Evolutionary conservation across 2,329 filamentous ascomycete species (phyloP).

Genomic region (Pezicula radicicola): DNA sequence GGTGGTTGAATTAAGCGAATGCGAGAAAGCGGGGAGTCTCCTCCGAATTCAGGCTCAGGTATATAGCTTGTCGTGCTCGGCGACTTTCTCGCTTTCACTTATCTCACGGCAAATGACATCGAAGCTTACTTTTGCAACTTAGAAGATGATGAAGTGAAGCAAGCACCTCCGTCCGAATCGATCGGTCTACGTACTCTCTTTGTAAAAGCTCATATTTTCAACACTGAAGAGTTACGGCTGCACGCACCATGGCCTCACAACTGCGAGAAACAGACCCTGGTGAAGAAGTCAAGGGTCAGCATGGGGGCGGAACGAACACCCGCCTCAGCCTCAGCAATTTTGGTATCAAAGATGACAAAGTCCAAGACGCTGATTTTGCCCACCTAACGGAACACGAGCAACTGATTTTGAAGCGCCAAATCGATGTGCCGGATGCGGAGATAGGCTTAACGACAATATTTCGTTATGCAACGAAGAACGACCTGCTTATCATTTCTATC

Average conservation of each 20-base stretch:
- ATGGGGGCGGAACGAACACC: background rate
- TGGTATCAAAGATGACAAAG: background rate
- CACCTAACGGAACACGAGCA: conserved; percentile 62
- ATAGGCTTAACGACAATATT: conserved; percentile 60
- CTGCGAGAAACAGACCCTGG: background rate
- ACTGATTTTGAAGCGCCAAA: conserved; percentile 62
- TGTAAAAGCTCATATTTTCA: background rate
- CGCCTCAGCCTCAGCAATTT: too few species aligned
- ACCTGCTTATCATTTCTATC: conserved; percentile 44
- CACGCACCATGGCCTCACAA: background rate
- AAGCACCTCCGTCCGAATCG: background rate
- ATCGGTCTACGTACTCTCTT: background rate
- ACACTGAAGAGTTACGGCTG: background rate
- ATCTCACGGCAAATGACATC: background rate
- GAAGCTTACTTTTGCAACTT: background rate
- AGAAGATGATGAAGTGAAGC: background rate
- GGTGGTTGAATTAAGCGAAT: background rate
- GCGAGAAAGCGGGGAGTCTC: background rate
- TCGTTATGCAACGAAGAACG: conserved; percentile 48
- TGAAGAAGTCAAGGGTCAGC: background rate
- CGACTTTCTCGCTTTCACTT: background rate
- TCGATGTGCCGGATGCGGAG: conserved; percentile 59
- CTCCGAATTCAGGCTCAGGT: background rate
- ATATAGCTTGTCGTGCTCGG: background rate
- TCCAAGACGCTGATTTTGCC: background rate